Conservation (phyloP, 2,329 filamentous ascomycete genomes). For the Uncinocarpus reesii region DNA sequence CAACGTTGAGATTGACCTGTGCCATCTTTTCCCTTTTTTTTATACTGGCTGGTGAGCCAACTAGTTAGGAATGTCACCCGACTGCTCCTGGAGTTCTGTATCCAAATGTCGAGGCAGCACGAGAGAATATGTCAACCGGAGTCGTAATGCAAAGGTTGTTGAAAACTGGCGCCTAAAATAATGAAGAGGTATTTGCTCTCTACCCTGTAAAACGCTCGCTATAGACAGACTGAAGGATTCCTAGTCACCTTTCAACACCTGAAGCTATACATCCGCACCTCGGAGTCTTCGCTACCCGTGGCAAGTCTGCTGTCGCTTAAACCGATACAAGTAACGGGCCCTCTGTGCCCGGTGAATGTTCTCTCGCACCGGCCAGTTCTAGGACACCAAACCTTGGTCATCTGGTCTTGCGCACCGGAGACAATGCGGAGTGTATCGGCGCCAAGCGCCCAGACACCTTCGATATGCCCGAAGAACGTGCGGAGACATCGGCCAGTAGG, state of each 20-base stretch:
- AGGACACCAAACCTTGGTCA: slow-evolving; percentile 94
- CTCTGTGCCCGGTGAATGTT: slow-evolving; percentile 82
- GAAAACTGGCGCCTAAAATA: too few relatives aligned
- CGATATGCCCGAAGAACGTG: slow-evolving; percentile 92
- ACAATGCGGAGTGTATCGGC: slow-evolving; percentile 83
- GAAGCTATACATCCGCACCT: slow-evolving; percentile 58
- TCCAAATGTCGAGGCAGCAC: too few relatives aligned
- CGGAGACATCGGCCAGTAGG: slow-evolving; percentile 69
- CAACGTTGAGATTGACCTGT: too few relatives aligned
- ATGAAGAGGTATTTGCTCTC: too few relatives aligned
- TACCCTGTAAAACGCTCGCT: too few relatives aligned
- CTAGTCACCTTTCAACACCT: background rate
- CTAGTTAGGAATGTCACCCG: too few relatives aligned
- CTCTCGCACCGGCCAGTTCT: slow-evolving; percentile 82
- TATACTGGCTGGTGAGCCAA: too few relatives aligned
- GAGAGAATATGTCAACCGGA: too few relatives aligned
- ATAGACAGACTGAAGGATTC: too few relatives aligned
- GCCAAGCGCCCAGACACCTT: slow-evolving; percentile 88
- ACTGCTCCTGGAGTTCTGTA: too few relatives aligned
- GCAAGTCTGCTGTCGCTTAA: slow-evolving; percentile 82
- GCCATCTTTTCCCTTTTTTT: too few relatives aligned
- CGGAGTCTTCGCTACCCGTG: slow-evolving; percentile 86
- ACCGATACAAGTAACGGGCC: slow-evolving; percentile 85
- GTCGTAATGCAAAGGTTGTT: too few relatives aligned
- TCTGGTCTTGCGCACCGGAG: slow-evolving; percentile 81